Conservation (phyloP, 225 moss, liverwort and hornwort genomes). For the Straminergon stramineum region DNA sequence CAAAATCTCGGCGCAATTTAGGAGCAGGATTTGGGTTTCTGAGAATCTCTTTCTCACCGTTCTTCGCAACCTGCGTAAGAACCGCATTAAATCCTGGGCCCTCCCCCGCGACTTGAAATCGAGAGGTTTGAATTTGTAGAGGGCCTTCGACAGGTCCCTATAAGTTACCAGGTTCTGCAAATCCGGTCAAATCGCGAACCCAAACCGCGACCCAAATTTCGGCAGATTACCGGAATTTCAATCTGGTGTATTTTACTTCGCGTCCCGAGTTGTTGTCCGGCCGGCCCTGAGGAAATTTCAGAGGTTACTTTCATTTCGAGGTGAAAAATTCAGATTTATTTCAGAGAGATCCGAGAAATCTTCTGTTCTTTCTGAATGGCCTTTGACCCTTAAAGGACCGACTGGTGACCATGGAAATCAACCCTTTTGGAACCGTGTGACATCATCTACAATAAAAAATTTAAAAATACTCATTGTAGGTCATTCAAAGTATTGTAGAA, state of each 20-base stretch:
- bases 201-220: background rate
- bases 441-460: too few species aligned
- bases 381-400: too few species aligned
- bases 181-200: background rate
- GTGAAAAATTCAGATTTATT: background rate
- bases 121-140: background rate
- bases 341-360: background rate
- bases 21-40: background rate
- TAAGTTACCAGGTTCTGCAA: background rate
- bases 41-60: background rate
- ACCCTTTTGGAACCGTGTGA: too few species aligned
- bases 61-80: background rate
- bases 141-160: background rate
- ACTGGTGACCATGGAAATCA: too few species aligned
- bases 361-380: too few species aligned
- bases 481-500: too few species aligned
- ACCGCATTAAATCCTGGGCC: background rate
- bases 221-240: background rate
- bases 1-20: background rate
- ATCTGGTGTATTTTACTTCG: background rate
- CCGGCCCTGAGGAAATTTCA: background rate
- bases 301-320: background rate
- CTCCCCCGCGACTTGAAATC: background rate
- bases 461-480: too few species aligned
- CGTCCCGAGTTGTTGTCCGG: too few species aligned